Base-by-base conservation (phyloP, 305 asterid species). In the Solanum hybrid region DNA sequence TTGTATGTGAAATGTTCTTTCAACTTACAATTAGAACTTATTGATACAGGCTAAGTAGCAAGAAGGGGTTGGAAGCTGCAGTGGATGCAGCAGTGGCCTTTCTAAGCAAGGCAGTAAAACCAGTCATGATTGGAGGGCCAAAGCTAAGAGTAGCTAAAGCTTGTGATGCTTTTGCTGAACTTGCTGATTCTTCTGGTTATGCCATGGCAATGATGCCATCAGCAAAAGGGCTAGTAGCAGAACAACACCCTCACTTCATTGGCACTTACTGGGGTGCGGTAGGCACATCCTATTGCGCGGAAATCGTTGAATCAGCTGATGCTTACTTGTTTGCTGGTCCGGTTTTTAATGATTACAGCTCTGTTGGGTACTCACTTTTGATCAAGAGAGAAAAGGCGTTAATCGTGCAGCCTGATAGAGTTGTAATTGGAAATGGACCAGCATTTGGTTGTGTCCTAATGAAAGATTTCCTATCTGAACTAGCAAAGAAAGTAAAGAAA, bases 111-210 rank as follows among this genome's bases (percentile, higher is more conserved):
- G 96, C 96, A 1, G 95, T 95, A 91, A 95, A 95, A 29, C 96
- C 96, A 3, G 95, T 94, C 32, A 87, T 95, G 90, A 91, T 95
- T 66, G 97, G 95, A 90, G 97, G 97, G 8, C 96, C 96, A 10
- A 95, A 94, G 77, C 51, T 95, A 37, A 91, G 96, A 4, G 94
- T 91, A 13, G 89, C 97, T 10, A 93, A 94, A 82, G 95, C 97
- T 8, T 73, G 89, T 42, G 79, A 89, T 10, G 93, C 95, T 3
- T 95, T 95, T 34, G 91, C 88, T 2, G 91, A 93, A 85, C 27
- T 93, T 17, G 94, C 95, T 10, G 92, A 93, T 85, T 92, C 94
- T 64, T 86, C 91, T 64, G 95, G 92, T 36, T 93, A 90, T 60
- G 90, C 94, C 32, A 85, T 92, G 32, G 93, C 94, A 0, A 90